Base-by-base conservation (phyloP, 2,329 filamentous ascomycete genomes). In the Elsinoe perseae region DNA sequence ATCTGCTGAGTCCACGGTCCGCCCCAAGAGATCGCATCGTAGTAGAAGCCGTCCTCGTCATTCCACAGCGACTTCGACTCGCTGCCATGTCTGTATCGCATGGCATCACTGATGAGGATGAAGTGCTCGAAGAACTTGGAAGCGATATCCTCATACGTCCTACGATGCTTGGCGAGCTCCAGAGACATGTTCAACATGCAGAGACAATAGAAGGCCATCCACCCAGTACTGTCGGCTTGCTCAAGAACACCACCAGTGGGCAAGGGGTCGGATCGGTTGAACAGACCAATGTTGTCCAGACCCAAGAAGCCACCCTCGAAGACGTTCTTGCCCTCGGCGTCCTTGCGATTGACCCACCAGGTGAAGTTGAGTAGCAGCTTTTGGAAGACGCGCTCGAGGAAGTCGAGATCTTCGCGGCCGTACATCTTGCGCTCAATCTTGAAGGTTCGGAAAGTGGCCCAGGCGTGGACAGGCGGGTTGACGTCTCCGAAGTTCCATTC, bases 101-200 rank as follows among this genome's bases (percentile, higher is more conserved):
- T 96, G 57, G 92, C 93, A 73, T 97, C 93, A 67, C 89, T 95
- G 70, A 97, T 97, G 70, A 96, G 85, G 67, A 97, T 88, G 73
- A 97, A 97, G 68, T 97, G 93, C 75, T 97, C 93, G 66, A 97
- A 97, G 77, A 97, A 97, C 73, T 97, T 97, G 52, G 90, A 95
- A 1, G 92, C 91, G 75, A 97, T 85, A 67, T 97, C 92, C 75
- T 97, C 92, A 70, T 97, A 97, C 57, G 86, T 95, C 38, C 91
- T 85, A 44, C 93, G 85, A 70, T 96, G 89, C 75, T 97, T 97
- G 58, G 92, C 91, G 63, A 97, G 79, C 73, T 97, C 93, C 10
- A 97, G 80, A 12, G 91, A 85, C 66, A 97, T 97, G 73, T 97
- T 97, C 66, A 97, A 79, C 92, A 97, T 97, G 74, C 84, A 90